Conservation (phyloP, 2,329 filamentous ascomycete species). For the Ophiobolus disseminans region DNA sequence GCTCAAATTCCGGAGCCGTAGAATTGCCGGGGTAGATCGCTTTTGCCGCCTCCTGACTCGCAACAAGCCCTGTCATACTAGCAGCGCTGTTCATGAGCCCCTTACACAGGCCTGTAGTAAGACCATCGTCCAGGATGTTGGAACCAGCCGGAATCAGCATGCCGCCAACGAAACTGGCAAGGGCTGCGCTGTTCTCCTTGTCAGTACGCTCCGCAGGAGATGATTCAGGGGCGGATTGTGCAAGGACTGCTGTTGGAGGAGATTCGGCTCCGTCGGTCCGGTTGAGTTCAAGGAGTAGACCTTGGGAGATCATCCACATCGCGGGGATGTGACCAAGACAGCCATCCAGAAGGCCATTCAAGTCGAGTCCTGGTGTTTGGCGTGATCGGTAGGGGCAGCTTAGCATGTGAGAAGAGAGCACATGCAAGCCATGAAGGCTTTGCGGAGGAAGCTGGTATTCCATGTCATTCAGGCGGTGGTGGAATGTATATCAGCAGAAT, state of each 20-base stretch:
- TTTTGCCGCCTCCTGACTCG: not conserved
- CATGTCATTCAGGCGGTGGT: no score
- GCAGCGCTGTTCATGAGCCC: not conserved
- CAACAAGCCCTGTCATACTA: not conserved
- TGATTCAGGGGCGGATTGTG: not conserved
- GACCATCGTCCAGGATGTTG: not conserved
- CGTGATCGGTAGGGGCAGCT: no score
- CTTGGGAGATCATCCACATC: not conserved
- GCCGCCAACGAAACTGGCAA: not conserved
- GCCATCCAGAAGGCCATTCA: not conserved
- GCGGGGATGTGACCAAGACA: not conserved
- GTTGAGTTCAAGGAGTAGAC: not conserved
- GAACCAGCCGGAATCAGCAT: not conserved
- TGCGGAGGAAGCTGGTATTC: no score
- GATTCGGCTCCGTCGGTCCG: not conserved
- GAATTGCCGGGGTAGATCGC: not conserved
- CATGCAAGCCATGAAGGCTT: no score
- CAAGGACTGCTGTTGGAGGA: not conserved
- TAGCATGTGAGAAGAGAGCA: no score
- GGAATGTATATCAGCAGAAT: no score
- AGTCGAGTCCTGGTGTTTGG: no score
- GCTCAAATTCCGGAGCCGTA: constrained; percentile 1
- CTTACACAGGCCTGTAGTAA: not conserved
- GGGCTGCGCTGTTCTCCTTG: not conserved
- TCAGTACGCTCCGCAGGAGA: not conserved